Base-by-base conservation (phyloP, 2,329 filamentous ascomycete species). In the Alternaria gaisen region DNA sequence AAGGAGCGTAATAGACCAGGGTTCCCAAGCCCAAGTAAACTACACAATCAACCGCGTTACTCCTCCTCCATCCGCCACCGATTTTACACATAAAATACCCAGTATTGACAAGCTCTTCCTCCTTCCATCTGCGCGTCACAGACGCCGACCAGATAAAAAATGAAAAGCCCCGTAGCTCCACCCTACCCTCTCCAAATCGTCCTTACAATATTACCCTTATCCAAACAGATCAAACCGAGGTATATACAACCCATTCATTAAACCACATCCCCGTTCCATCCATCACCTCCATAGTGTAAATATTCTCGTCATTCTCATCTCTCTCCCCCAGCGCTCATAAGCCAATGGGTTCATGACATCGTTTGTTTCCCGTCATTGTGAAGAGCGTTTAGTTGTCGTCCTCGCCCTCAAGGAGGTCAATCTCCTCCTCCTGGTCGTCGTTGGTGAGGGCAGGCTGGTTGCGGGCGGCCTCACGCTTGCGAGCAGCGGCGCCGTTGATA, bases 371-470 rank as follows among this genome's bases (percentile, higher is more conserved):
- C 18, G 9, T 38, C 32, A 43, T 55, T 26, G 44, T 53, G 32
- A 34, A 28, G n/a, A 41, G 24, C 28, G 55, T 44, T 58, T 68
- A 57, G 47, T 55, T 47, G 56, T 56, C 66, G 7, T 6, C 6
- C 41, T 63, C 70, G 46, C 53, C 64, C 6, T 59, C 66, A 34
- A 72, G 34, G 41, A 73, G 67, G 22, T 68, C 72, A 48, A 75
- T 9, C 67, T 77, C 75, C 68, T 77, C 75, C 68, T 77, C 74
- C 60, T 77, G 66, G 55, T 73, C 75, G 60, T 77, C 75, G 56
- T 76, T 55, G 59, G 73, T 76, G 60, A 77, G 68, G 24, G 46
- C 41, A 20, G 70, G 65, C 60, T 66, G 61, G 18, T 47, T 52
- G 55, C 60, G 64, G 32, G 60, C 53, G 32, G 67, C 60, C 20